A percentile compares a stretch with the other conserved stretches of the same genome.
phyloP scores from a whole-genome alignment of 2,329 filamentous ascomycete species.

The Alternaria brassicicola region DNA sequence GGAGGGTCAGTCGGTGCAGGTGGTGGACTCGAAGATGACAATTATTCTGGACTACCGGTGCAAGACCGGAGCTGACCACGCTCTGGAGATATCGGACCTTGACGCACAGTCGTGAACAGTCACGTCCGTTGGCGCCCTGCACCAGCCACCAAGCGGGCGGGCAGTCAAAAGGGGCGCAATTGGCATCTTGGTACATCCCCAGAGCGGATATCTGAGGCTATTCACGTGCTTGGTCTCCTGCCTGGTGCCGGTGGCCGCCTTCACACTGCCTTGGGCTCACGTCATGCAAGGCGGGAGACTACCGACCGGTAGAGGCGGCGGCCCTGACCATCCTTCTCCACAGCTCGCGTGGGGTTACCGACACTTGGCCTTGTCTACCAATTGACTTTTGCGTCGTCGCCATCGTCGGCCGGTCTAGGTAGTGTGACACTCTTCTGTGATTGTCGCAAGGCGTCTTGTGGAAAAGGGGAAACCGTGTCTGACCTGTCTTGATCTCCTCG shows the following conservation, averaged over 20 bases:
- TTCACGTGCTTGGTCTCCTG: slow-evolving; percentile 20
- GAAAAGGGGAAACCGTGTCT: slow-evolving; percentile 6
- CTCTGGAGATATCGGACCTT: slow-evolving; percentile 15
- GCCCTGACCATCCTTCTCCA: slow-evolving; percentile 17
- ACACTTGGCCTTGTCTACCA: slow-evolving; percentile 14
- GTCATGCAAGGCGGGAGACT: slow-evolving; percentile 25
- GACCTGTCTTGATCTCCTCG: slow-evolving; percentile 26
- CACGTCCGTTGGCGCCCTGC: slow-evolving; percentile 25
- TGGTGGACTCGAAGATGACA: slow-evolving; percentile 16
- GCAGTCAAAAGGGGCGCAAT: slow-evolving; percentile 28
- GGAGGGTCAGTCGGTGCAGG: slow-evolving; percentile 14
- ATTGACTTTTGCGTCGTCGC: background rate
- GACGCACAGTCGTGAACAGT: slow-evolving; percentile 16
- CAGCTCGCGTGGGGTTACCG: slow-evolving; percentile 26
- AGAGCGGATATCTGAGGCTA: slow-evolving; percentile 37
- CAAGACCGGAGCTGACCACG: slow-evolving; percentile 38
- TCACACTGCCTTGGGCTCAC: slow-evolving; percentile 11
- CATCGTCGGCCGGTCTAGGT: slow-evolving; percentile 1
- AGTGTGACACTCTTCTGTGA: background rate
- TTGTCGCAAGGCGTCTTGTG: background rate
- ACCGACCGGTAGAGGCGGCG: no score
- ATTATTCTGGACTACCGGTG: slow-evolving; percentile 31
- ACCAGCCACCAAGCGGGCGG: background rate
- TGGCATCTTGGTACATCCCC: slow-evolving; percentile 7
- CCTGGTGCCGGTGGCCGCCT: slow-evolving; percentile 7